These are phyloP conservation scores for Ascocoryne sarcoides DNA, from an alignment of 2,329 filamentous ascomycete genomes.

Conservation along the genomic window DNA sequence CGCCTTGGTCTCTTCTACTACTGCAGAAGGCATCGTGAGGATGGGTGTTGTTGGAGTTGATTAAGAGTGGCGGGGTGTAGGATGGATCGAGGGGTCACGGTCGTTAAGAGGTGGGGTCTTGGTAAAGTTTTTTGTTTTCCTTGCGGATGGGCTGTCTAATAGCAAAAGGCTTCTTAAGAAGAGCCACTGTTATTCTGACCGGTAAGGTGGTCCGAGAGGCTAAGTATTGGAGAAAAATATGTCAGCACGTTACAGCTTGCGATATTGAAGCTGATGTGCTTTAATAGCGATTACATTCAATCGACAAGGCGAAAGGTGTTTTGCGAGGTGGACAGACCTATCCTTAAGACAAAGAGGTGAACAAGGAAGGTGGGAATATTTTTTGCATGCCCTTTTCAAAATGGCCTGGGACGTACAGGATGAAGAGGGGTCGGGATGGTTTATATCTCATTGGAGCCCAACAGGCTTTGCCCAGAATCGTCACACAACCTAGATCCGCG, in stretches of 20 bases:
- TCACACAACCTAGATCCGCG: background rate
- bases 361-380: background rate
- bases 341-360: background rate
- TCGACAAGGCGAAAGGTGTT: background rate
- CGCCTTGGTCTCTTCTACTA: slow-evolving; percentile 17
- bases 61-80: slow-evolving; percentile 1
- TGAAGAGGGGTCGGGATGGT: background rate
- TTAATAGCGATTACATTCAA: background rate
- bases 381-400: background rate
- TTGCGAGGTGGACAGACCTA: background rate
- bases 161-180: background rate
- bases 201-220: background rate
- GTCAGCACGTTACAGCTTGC: background rate
- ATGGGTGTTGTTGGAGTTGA: background rate
- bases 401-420: background rate
- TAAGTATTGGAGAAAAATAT: background rate
- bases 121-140: background rate
- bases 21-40: slow-evolving; percentile 19
- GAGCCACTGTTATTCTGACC: background rate
- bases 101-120: background rate
- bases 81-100: slow-evolving; percentile 3
- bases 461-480: background rate
- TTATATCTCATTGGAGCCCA: background rate
- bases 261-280: background rate
- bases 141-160: background rate